phyloP scores from a whole-genome alignment of 1,284 basidiomycete species.

The Volvariella surrecta region DNA sequence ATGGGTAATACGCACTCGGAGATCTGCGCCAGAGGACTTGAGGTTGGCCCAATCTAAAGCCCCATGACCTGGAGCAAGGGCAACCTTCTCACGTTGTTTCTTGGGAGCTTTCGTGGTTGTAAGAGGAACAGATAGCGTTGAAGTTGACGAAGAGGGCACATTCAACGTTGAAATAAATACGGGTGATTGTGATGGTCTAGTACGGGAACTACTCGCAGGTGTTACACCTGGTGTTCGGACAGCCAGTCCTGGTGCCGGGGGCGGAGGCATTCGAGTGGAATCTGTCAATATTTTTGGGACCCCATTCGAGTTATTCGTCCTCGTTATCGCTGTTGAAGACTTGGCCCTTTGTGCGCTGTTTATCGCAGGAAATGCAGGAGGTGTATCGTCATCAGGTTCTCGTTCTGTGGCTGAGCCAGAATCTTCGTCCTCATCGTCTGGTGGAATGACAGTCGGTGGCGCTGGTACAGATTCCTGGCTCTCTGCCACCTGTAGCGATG shows the following conservation, averaged over 20 bases:
- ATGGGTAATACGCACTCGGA: constrained; percentile 56
- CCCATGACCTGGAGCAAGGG: constrained; percentile 85
- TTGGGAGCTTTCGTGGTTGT: constrained; percentile 49
- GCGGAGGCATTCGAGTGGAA: constrained; percentile 63
- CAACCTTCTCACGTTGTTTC: constrained; percentile 74
- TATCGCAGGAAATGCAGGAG: constrained; percentile 79
- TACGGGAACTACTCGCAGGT: constrained; percentile 6
- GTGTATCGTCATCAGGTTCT: constrained; percentile 37
- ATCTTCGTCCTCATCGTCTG: background rate
- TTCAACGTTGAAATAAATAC: too few relatives aligned
- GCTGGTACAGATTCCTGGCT: too few relatives aligned
- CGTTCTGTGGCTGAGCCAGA: background rate
- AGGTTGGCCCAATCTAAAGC: constrained; percentile 93
- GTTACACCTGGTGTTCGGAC: constrained; percentile 33
- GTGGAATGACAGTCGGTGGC: background rate
- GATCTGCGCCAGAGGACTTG: constrained; percentile 70
- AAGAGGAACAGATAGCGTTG: constrained; percentile 51
- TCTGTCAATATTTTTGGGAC: constrained; percentile 43
- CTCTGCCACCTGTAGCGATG: background rate
- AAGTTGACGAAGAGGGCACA: constrained; percentile 17
- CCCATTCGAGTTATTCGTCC: constrained; percentile 6
- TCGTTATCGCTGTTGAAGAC: constrained; percentile 2
- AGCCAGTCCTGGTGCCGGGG: constrained; percentile 43
- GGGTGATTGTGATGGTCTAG: too few relatives aligned
- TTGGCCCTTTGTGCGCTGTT: constrained; percentile 73